These are phyloP conservation scores for Globisporangium barbulae DNA, from an alignment of 352 stramenopile genomes.

Conservation along the genomic window DNA sequence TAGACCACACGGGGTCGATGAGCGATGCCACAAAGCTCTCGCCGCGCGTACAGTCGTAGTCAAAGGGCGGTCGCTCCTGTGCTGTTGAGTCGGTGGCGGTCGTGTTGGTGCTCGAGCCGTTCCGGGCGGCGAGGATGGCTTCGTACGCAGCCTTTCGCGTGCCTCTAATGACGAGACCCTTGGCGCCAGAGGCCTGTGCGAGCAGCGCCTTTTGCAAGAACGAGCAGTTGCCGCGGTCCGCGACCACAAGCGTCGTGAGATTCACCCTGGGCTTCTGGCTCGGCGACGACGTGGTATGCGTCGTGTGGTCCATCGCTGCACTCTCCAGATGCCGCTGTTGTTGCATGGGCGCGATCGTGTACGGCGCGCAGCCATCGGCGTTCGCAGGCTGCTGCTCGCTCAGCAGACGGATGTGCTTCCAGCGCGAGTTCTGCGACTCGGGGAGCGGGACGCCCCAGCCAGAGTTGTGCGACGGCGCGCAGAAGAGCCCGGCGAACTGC, in stretches of 20 bases:
- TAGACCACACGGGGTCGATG: constrained; percentile 42
- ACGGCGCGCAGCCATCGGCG: constrained; percentile 39
- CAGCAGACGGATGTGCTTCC: constrained; percentile 48
- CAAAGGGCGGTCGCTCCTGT: constrained; percentile 42
- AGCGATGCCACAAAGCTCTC: constrained; percentile 48
- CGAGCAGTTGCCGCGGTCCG: constrained; percentile 73
- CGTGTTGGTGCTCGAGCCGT: constrained; percentile 36
- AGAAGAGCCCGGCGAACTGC: constrained; percentile 48
- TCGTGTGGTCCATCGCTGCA: constrained; percentile 4
- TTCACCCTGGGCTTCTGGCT: neutral
- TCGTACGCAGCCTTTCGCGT: constrained; percentile 64
- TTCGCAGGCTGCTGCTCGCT: constrained; percentile 20
- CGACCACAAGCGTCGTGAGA: constrained; percentile 43
- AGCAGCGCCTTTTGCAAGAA: constrained; percentile 59
- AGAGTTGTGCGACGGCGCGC: constrained; percentile 41
- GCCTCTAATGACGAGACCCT: constrained; percentile 50
- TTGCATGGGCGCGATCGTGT: constrained; percentile 19
- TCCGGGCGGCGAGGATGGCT: constrained; percentile 25
- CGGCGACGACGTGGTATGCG: neutral
- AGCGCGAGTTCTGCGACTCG: constrained; percentile 42
- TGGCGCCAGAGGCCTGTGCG: constrained; percentile 52
- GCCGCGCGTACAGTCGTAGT: constrained; percentile 63
- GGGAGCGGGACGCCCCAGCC: constrained; percentile 60
- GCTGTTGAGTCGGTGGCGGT: constrained; percentile 11
- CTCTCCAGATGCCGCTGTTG: constrained; percentile 4